Base-by-base conservation (phyloP, 352 stramenopile species). In the Elongisporangium senticosum region DNA sequence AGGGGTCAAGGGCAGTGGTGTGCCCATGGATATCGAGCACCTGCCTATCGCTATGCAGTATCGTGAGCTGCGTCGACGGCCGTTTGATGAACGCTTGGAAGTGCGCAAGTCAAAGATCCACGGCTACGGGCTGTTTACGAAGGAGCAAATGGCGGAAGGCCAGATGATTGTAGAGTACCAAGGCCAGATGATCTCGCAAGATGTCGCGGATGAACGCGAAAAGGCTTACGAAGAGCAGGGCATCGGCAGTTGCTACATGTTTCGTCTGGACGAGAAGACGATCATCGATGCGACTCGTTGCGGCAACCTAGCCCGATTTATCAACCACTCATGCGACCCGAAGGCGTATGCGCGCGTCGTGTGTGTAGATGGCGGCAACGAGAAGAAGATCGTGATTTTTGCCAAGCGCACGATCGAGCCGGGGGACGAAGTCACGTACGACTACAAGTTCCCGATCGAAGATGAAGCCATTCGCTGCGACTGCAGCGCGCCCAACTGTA, bases 81-180 rank as follows among this genome's bases (percentile, higher is more conserved):
- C 89, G 7, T 95, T 98, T 56, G 82, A 92, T 37, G 82, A 97
- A 40, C 90, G 92, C 1, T 75, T 99, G 28, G 74, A 92, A 61
- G 93, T 98, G 26, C 83, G 87, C 37, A 95, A 97, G 61, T 97
- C 87, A 11, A 89, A 93, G 55, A 98, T 99, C 65, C 96, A 99
- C 67, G 95, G 91, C 33, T 99, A 97, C 64, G 96, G 96, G 5
- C 71, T 99, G n/a, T 99, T 98, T 74, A 80, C 94, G 17, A 96
- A 98, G 49, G 78, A 95, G 58, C 79, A 87, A 33, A 76, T 98
- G 43, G 76, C 69, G 2, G 92, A 97, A 59, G 85, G 95, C 19
- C 89, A 97, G 58, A 97, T 99, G 87, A 97, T 99, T 49, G 89
- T 98, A 40, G 96, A 99, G 76, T 99, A 99, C 62, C 86, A 97